A percentile compares a stretch with the other conserved stretches of the same genome.
These are phyloP conservation scores for Boletus hoseneyae DNA, from an alignment of 1,284 basidiomycete species.

Conservation along the genomic window DNA sequence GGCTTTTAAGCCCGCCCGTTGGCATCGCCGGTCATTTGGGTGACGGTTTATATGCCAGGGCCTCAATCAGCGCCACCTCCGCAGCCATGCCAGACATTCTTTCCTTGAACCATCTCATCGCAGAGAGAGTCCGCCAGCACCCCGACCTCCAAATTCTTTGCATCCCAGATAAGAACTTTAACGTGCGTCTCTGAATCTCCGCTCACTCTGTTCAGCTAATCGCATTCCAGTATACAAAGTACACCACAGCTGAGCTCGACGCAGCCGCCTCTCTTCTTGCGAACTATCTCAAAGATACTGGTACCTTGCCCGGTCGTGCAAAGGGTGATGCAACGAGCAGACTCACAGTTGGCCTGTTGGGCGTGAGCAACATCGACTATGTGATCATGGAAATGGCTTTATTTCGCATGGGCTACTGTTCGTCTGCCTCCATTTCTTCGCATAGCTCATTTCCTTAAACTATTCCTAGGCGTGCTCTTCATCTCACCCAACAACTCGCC, in stretches of 20 bases:
- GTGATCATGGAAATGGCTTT: constrained; percentile 27
- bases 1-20: too few species aligned
- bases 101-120: constrained; percentile 27
- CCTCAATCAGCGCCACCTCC: too few species aligned
- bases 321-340: constrained; percentile 27
- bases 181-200: constrained; percentile 5
- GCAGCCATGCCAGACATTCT: constrained; percentile 20
- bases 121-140: constrained; percentile 15
- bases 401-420: constrained; percentile 34
- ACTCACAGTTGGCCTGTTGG: constrained; percentile 29
- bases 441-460: neutral
- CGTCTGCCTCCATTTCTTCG: constrained; percentile 2
- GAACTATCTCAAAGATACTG: constrained; percentile 25
- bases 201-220: too few species aligned
- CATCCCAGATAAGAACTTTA: constrained; percentile 21
- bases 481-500: constrained; percentile 56
- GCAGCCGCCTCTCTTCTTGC: constrained; percentile 28
- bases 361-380: constrained; percentile 29
- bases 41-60: too few species aligned
- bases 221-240: constrained; percentile 20
- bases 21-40: too few species aligned
- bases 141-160: constrained; percentile 22
- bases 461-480: constrained; percentile 34
- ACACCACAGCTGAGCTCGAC: constrained; percentile 26
- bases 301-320: constrained; percentile 20